Base-by-base conservation (phyloP, 306 rosid species). In the Quillaja saponaria region DNA sequence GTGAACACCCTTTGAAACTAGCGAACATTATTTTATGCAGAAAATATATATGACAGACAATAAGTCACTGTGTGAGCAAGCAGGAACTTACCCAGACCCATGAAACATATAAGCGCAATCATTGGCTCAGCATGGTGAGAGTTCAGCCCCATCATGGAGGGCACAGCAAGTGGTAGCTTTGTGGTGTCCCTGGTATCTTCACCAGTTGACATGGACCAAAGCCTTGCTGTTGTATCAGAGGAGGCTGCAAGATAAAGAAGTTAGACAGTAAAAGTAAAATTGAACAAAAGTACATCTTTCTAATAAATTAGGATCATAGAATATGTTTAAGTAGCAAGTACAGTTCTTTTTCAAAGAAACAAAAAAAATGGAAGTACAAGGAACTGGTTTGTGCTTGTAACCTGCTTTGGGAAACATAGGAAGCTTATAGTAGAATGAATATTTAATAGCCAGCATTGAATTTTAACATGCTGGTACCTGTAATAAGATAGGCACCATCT, bases 81-180 rank as follows among this genome's bases (percentile, higher is more conserved):
- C 2, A 25, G 31, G 4, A 2, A 25, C 31, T 25, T 7, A 12
- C 8, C 12, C 49, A 14, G 18, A 37, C 65, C n/a, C 50, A 59
- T 8, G 19, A 59, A 10, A 14, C 0, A n/a, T 1, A 31, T 25
- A 41, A 58, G 48, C 10, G 13, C 25, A 47, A 1, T 13, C 16
- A 16, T 28, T 18, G 46, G 18, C 58, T 89, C 78, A 92, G 13
- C 80, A 68, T 7, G 89, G 13, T 18, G 86, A 62, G 28, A 94
- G 86, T 68, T 94, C 97, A 16, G 99, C 97, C 46, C 99, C 99
- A 58, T 94, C 99, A 44, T 94, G 95, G 10, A 89, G 87, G 33
- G 99, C 99, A 80, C 97, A 89, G 48, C 97, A 89, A 78, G 87
- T 73, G 34, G 99, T 85, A 33, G 97, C 95, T 70, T 94, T 94